Evolutionary conservation across 2,329 filamentous ascomycete species (phyloP), one percentile per base, ranked within the genome.

Genomic region (Ceratocystiopsis minuta): DNA sequence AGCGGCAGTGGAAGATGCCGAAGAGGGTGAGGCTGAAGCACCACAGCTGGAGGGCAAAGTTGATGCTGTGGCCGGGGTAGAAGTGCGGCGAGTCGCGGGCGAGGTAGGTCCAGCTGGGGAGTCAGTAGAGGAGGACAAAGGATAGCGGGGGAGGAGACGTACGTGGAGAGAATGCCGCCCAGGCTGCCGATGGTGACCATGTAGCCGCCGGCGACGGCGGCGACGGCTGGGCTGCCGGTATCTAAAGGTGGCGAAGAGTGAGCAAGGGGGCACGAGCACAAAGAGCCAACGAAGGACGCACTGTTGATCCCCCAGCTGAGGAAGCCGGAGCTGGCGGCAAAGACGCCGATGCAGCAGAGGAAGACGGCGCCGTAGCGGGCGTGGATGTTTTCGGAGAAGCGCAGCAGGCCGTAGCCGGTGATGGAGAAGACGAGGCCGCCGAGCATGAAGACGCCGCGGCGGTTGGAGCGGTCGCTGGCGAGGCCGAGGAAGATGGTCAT

Each of bases 291-390:
- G n/a, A n/a, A n/a, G n/a, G n/a, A 58, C 49, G 48, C 52, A 58
- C 63, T 75, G 52, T 75, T 75, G 43, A 74, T 60, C 0, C 63
- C 69, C 72, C 71, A 75, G 6, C 64, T 64, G 36, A 76, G 51
- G 56, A 73, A 74, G 0, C 67, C 68, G 0, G 70, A 70, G 0
- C 71, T 70, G 32, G 69, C 69, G 1, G 70, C 69, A 54, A 74
- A 75, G 0, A 67, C 69, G 18, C 70, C 71, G 1, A 68, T 55
- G 11, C 68, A 66, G 40, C 69, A 67, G 37, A 75, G 62, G 53
- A 68, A 74, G 14, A 75, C 61, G 11, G 67, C 68, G 50, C 64
- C 64, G 47, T 70, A 70, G 32, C 63, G 58, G 38, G 69, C 58
- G 41, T 68, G 63, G 15, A 56, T 46, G 10, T 52, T 50, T 0